Evolutionary conservation across 768 basidiomycete genomes (phyloP), one percentile per base, ranked within the genome.

Genomic region (Suillus decipiens): DNA sequence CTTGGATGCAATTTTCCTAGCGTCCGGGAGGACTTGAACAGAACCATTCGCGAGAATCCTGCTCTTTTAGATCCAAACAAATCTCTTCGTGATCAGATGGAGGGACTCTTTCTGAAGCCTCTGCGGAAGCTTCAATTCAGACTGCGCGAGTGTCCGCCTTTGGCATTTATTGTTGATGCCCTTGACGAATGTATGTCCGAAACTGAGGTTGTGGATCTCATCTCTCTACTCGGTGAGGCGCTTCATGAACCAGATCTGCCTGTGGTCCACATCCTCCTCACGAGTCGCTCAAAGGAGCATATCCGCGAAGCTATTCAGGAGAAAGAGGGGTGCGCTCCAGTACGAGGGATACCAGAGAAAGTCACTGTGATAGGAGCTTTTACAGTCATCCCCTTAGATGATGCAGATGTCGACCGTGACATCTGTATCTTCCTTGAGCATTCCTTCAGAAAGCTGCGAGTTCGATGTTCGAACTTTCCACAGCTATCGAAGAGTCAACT

Each of bases 11-110:
- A 51, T 31, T 51, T 51, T 19, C 28, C 50, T 28, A 51, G 50
- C 50, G 2, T 51, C 50, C 15, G 15, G 9, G 28, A 31, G 9
- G 50, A 51, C 28, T 17, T 51, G 28, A 51, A 51, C 28, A 51
- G 50, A 51, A 17, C 50, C 50, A 51, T 51, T 28, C 28, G 28
- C 50, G 8, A 51, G 15, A 28, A 51, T 51, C 50, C 50, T 51
- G 50, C 28, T 31, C 50, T 51, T 31, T 15, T 51, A 8, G 28
- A 51, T 17, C 28, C 50, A 3, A 51, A 51, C 15, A 51, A 51
- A 17, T 51, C 50, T 17, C 50, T 51, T 31, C 15, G 50, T 15
- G 50, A 31, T 9, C 50, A 51, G 28, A 51, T 51, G 15, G 50
- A 51, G 50, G 28, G 28, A 9, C 50, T 51, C 4, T 51, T 51